phyloP scores from a whole-genome alignment of 495 filamentous ascomycete genomes.

The Aspergillus sparsus region DNA sequence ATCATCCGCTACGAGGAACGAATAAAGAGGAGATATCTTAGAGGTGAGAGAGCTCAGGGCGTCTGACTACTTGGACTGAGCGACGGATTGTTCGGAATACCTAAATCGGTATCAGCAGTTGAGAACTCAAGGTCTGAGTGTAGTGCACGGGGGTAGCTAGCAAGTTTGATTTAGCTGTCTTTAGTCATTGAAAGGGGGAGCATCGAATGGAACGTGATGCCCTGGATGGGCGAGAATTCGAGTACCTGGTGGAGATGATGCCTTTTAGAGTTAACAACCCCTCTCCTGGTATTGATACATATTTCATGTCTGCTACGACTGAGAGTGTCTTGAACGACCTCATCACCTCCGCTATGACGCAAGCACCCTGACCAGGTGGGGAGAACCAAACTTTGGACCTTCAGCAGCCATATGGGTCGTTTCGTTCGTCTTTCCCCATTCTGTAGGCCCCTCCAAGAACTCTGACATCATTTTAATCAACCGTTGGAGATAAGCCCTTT shows the following conservation, averaged over 20 bases:
- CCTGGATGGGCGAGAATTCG: background rate
- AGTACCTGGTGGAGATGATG: background rate
- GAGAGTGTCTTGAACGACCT: background rate
- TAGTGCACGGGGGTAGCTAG: background rate
- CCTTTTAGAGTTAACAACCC: background rate
- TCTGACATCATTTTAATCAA: constrained; percentile 1
- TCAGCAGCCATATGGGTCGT: background rate
- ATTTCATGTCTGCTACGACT: background rate
- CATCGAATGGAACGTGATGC: background rate
- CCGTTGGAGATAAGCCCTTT: too few relatives aligned
- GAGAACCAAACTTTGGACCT: background rate
- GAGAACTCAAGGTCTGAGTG: constrained; percentile 4
- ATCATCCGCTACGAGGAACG: constrained; percentile 5
- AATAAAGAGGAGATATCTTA: constrained; percentile 1
- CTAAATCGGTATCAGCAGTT: background rate
- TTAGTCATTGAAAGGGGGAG: background rate
- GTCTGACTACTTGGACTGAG: background rate
- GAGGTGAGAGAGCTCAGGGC: constrained; percentile 2
- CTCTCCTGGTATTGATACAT: background rate
- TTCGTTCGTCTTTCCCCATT: constrained; percentile 2
- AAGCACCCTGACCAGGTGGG: constrained; percentile 9
- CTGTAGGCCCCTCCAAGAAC: background rate
- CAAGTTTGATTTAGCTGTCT: background rate
- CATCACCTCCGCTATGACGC: constrained; percentile 13
- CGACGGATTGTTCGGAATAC: constrained; percentile 8